Evolutionary conservation across 495 filamentous ascomycete species (phyloP).

Genomic region (Tuber aestivum): DNA sequence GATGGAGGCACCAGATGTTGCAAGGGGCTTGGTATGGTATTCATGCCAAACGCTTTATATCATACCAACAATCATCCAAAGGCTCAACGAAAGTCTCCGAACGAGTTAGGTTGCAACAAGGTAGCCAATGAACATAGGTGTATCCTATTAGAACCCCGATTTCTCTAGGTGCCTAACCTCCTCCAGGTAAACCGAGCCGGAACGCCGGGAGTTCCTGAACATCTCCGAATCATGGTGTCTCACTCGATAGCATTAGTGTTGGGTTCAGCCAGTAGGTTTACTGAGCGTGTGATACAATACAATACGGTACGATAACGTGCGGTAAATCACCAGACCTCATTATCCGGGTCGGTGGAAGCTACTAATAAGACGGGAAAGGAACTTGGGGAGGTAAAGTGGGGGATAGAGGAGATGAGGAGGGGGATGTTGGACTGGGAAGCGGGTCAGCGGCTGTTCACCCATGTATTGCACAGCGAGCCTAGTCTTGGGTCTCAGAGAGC

Average conservation of each 20-base stretch:
- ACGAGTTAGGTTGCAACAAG: background rate
- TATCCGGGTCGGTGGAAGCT: too few relatives aligned
- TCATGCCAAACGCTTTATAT: background rate
- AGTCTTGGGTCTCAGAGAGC: too few relatives aligned
- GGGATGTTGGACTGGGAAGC: too few relatives aligned
- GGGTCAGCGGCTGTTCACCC: too few relatives aligned
- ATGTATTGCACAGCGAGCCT: too few relatives aligned
- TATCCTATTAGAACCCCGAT: background rate
- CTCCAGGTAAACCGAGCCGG: background rate
- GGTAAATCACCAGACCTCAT: too few relatives aligned
- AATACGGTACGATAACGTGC: too few relatives aligned
- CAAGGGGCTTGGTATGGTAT: background rate
- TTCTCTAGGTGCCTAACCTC: background rate
- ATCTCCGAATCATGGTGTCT: background rate
- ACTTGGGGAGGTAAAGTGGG: too few relatives aligned
- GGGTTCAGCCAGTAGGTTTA: too few relatives aligned
- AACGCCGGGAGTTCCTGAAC: background rate
- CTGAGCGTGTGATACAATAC: too few relatives aligned
- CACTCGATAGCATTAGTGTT: background rate
- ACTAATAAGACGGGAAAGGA: too few relatives aligned
- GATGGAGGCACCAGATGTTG: background rate
- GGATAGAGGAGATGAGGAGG: too few relatives aligned
- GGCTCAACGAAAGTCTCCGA: background rate
- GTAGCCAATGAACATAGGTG: background rate
- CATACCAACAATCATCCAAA: background rate